phyloP scores from a whole-genome alignment of 169 alveolate species.

The Fabrea salina region DNA sequence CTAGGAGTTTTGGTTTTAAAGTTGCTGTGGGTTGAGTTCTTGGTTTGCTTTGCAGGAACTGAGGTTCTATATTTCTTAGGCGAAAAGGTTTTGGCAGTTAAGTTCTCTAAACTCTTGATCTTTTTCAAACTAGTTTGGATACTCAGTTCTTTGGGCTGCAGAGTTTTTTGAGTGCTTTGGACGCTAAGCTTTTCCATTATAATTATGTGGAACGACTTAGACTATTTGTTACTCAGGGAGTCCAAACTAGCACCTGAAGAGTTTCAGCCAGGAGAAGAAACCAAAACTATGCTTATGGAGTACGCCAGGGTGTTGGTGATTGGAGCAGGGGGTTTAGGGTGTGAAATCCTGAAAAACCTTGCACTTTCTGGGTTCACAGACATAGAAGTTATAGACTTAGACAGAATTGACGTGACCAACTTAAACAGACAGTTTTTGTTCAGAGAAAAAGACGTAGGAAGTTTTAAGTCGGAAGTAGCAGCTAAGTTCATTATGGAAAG shows the following conservation, averaged over 20 bases:
- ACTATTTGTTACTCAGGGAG: background rate
- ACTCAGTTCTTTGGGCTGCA: no score
- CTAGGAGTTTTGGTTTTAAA: no score
- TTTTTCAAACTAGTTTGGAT: no score
- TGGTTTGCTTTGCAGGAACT: no score
- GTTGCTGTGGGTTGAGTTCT: no score
- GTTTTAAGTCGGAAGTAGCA: slow-evolving; percentile 86
- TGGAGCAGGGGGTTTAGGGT: slow-evolving; percentile 99
- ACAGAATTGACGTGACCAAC: slow-evolving; percentile 95
- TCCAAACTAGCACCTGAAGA: slow-evolving; percentile 20
- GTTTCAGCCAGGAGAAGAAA: slow-evolving; percentile 4
- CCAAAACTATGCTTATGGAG: slow-evolving; percentile 30
- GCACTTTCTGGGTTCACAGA: slow-evolving; percentile 92
- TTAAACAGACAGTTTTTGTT: slow-evolving; percentile 97
- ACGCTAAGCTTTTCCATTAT: no score
- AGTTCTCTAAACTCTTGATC: no score
- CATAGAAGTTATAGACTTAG: slow-evolving; percentile 95
- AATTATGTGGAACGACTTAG: background rate
- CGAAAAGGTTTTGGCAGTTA: no score
- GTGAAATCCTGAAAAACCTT: slow-evolving; percentile 95
- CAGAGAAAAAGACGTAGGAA: slow-evolving; percentile 84
- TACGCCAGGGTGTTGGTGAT: slow-evolving; percentile 77
- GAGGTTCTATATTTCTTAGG: no score
- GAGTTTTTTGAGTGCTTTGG: no score
- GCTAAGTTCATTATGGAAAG: slow-evolving; percentile 73